A percentile compares a stretch with the other conserved stretches of the same genome.
Conservation (phyloP, 495 filamentous ascomycete species). For the Aspergillus incahuasiensis region DNA sequence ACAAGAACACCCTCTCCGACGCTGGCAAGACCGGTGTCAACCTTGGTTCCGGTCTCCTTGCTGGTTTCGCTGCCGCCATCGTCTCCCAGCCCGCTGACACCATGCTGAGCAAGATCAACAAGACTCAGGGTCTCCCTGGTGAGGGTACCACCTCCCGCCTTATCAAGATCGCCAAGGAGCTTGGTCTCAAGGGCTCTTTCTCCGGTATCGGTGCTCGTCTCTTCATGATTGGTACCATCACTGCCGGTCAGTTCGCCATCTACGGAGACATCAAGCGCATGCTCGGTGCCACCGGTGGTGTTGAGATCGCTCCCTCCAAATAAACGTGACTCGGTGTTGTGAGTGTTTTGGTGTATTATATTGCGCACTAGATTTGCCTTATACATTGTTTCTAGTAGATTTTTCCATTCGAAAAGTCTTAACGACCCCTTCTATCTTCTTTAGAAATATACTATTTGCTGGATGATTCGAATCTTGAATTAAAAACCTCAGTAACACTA, state of each 20-base stretch:
- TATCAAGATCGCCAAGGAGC: slow-evolving; percentile 93
- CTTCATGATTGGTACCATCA: slow-evolving; percentile 74
- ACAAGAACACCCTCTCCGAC: slow-evolving; percentile 73
- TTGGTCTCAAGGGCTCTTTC: slow-evolving; percentile 84
- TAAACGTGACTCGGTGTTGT: slow-evolving; percentile 26
- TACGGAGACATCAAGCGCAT: slow-evolving; percentile 63
- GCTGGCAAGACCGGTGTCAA: slow-evolving; percentile 82
- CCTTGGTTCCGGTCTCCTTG: slow-evolving; percentile 90
- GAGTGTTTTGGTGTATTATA: slow-evolving; percentile 33
- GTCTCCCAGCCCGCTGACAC: slow-evolving; percentile 98
- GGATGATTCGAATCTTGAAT: not conserved
- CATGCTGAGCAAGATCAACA: slow-evolving; percentile 99
- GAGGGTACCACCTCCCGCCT: slow-evolving; percentile 88
- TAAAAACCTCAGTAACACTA: too few species aligned
- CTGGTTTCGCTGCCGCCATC: slow-evolving; percentile 94
- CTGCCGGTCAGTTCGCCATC: slow-evolving; percentile 95
- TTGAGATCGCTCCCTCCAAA: slow-evolving; percentile 60
- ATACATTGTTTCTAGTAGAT: slow-evolving; percentile 30
- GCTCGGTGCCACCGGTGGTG: slow-evolving; percentile 67
- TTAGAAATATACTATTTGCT: slow-evolving; percentile 7
- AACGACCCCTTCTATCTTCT: slow-evolving; percentile 7
- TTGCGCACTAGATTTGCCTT: slow-evolving; percentile 36
- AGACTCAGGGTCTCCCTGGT: slow-evolving; percentile 93
- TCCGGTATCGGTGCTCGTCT: slow-evolving; percentile 90
- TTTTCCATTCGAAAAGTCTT: slow-evolving; percentile 31